Evolutionary conservation across 345 rosid genomes (phyloP), one percentile per base, ranked within the genome.

Genomic region (Populus ilicifolia): DNA sequence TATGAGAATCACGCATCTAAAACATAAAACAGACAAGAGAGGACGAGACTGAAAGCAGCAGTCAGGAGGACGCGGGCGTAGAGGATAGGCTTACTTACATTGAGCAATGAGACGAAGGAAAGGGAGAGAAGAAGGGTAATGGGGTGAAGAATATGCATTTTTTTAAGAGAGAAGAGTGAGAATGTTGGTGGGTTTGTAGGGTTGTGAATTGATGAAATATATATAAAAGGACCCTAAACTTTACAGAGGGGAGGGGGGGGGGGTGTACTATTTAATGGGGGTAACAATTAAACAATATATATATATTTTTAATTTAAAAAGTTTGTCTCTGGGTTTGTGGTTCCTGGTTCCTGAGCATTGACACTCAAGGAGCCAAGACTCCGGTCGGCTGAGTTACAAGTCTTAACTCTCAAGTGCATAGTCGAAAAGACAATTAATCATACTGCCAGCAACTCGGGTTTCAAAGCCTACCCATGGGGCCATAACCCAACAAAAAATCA

Each of bases 181-280:
- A 75, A 70, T 65, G 69, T 70, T 70, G 79, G 83, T 64, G 74
- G 41, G 65, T 63, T 69, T 80, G 76, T 50, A 39, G n/a, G 62
- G 79, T 52, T 66, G n/a, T 44, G 72, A 43, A 11, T 3, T 20
- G 44, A 69, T 35, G 48, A 36, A 33, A 33, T 38, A 18, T 76
- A 77, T 77, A 77, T 69, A 77, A 21, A 50, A 50, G 56, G 71
- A 2, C 38, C 52, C 69, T 38, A 21, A 30, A 43, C 54, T 6
- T 5, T 10, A 5, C 17, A 21, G 7, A 56, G 61, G 20, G 36
- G 4, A 5, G 39, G 41, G 67, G 20, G 38, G 38, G 29, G n/a
- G 62, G 5, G 39, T 33, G 36, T 33, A 33, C 25, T 11, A 17
- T 20, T 54, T 21, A 21, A 8, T 1, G 3, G 5, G 62, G 25